Conservation (phyloP, 257 asterid genomes). For the Capsicum baccatum region DNA sequence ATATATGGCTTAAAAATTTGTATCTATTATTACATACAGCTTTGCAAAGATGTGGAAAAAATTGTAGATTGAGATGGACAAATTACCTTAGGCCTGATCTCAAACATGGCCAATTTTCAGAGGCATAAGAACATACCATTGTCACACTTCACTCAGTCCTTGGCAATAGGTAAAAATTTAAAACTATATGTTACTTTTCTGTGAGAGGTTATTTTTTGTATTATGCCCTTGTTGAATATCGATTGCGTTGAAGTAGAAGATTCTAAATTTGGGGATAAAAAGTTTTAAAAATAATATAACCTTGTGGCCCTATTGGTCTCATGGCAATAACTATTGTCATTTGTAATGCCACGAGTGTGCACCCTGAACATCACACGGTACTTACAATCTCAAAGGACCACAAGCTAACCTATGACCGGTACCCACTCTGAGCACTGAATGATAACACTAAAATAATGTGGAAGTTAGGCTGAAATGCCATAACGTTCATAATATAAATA, state of each 20-base stretch:
- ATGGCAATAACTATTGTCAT: not conserved
- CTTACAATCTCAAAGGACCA: no score
- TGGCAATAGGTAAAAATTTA: constrained; percentile 67
- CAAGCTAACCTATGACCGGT: no score
- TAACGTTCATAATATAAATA: no score
- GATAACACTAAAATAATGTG: no score
- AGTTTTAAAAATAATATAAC: not conserved
- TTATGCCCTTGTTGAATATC: not conserved
- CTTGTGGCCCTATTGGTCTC: not conserved
- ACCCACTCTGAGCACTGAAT: no score
- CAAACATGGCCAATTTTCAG: constrained; percentile 93
- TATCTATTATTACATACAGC: constrained; percentile 42
- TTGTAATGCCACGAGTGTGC: no score
- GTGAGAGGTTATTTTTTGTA: rapidly evolving
- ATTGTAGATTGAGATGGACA: constrained; percentile 93
- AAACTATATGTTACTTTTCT: not conserved
- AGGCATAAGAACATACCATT: constrained; percentile 81
- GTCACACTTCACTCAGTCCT: constrained; percentile 93
- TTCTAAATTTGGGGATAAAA: no score
- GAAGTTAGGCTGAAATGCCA: no score
- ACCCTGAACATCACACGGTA: no score
- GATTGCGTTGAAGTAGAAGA: no score
- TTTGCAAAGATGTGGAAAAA: constrained; percentile 89
- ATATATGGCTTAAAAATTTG: not conserved
- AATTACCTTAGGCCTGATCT: constrained; percentile 97